Percentiles rank a stretch among this genome's conserved stretches.
phyloP scores from a whole-genome alignment of 116 monocot species.

The Thalassia testudinum region DNA sequence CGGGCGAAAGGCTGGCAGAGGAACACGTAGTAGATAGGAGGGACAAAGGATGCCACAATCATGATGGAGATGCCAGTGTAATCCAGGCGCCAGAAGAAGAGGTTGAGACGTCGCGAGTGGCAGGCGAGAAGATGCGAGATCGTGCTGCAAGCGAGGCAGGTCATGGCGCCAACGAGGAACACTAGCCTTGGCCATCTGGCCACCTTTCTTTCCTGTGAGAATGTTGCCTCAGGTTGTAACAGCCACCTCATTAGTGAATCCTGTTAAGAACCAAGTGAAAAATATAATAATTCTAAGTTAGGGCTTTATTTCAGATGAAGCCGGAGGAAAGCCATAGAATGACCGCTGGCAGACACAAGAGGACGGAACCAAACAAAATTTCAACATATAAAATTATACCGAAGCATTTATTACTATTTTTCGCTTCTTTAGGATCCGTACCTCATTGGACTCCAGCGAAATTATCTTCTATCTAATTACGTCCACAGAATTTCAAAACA shows the following conservation, averaged over 20 bases:
- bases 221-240: background rate
- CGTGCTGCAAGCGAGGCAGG: conserved; percentile 64
- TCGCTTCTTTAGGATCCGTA: no score
- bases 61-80: conserved; percentile 77
- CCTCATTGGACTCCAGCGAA: no score
- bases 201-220: conserved; percentile 9
- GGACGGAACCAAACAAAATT: no score
- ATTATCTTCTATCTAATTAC: no score
- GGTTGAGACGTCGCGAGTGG: conserved; percentile 72
- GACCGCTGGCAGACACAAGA: no score
- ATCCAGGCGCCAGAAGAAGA: conserved; percentile 87
- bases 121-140: conserved; percentile 82
- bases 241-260: background rate
- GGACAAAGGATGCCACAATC: conserved; percentile 87
- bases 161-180: conserved; percentile 69
- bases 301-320: no score
- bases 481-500: no score
- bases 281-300: no score
- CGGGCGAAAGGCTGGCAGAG: conserved; percentile 49
- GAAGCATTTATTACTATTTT: no score
- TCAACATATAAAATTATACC: no score
- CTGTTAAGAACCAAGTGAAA: background rate
- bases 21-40: conserved; percentile 89
- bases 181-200: conserved; percentile 75
- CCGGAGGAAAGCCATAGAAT: background rate